Base-by-base conservation (phyloP, 2,329 filamentous ascomycete genomes). In the Microascus cirrosus region DNA sequence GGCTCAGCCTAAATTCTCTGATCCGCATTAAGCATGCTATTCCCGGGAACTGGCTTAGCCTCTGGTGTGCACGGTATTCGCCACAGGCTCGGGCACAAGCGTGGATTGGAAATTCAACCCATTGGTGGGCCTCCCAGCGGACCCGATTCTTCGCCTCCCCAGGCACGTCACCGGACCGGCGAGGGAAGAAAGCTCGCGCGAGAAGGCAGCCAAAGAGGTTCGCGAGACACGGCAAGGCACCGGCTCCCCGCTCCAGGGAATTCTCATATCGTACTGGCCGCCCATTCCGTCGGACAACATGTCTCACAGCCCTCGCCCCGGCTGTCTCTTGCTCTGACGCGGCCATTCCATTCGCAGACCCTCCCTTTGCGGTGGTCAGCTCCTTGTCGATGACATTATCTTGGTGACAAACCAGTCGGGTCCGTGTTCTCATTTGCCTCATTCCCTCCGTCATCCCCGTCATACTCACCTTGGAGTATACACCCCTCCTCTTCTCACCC, bases 401-500 rank as follows among this genome's bases (percentile, higher is more conserved):
- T 22, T 50, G 22, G n/a, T 22, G 10, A 50, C 45, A 50, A 22
- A 24, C 45, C 20, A 24, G 20, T 5, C 45, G 45, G 22, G 11
- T 20, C 22, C 45, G n/a, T 50, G 20, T 50, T 5, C n/a, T 50
- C 20, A 22, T 50, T 24, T 59, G 50, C 35, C 61, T 53, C 58
- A 57, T 53, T 57, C 57, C 55, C 24, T 59, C 50, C 36, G 57
- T 60, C 55, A 60, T 60, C 50, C 48, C 51, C 39, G 52, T 58
- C 48, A 50, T 52, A 52, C 53, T 32, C 28, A 32, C 28, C 28
- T n/a, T 32, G 28, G 8, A 32, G 8, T 4, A 32, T 59, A 55
- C 54, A n/a, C 28, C 55, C 51, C 32, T 60, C 45, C 32, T 32
- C 55, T 59, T 28, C 58, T 36, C 52, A 58, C 39, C 54, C 61